Percentiles rank a stretch among this genome's conserved stretches.
Evolutionary conservation across 1,284 basidiomycete species (phyloP).

Genomic region (Melampsora larici-populina): DNA sequence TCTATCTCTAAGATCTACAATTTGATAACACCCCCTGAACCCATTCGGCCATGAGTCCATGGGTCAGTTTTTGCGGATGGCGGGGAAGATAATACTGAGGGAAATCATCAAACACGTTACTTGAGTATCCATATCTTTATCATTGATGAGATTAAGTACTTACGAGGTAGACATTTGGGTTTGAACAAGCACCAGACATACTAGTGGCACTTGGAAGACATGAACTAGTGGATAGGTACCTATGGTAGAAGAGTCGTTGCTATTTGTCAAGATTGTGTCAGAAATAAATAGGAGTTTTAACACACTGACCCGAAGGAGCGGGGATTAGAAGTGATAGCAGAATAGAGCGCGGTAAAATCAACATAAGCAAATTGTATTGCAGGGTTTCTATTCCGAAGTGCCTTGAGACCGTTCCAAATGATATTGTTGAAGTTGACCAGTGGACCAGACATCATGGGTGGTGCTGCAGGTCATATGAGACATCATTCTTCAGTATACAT

Average conservation of each 20-base stretch:
- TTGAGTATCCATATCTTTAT: too few relatives aligned
- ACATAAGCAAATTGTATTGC: conserved; percentile 11
- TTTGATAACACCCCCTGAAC: too few relatives aligned
- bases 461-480: neutral
- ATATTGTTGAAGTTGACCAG: neutral
- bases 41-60: too few relatives aligned
- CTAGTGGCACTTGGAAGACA: conserved; percentile 18
- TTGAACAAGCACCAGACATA: neutral
- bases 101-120: too few relatives aligned
- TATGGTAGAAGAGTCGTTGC: neutral
- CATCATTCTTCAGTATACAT: too few relatives aligned
- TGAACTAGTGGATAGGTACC: conserved; percentile 9
- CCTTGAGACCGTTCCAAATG: conserved; percentile 23
- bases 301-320: conserved; percentile 12
- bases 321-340: neutral
- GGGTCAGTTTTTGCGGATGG: too few relatives aligned
- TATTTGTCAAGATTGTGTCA: neutral
- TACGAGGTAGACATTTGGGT: conserved; percentile 11
- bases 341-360: conserved; percentile 16
- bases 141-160: too few relatives aligned
- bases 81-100: too few relatives aligned
- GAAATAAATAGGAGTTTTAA: neutral
- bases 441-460: neutral
- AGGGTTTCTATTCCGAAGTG: neutral
- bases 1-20: too few relatives aligned